Evolutionary conservation across 164 flowering plant genomes (phyloP).

Genomic region (Platanus orientalis): DNA sequence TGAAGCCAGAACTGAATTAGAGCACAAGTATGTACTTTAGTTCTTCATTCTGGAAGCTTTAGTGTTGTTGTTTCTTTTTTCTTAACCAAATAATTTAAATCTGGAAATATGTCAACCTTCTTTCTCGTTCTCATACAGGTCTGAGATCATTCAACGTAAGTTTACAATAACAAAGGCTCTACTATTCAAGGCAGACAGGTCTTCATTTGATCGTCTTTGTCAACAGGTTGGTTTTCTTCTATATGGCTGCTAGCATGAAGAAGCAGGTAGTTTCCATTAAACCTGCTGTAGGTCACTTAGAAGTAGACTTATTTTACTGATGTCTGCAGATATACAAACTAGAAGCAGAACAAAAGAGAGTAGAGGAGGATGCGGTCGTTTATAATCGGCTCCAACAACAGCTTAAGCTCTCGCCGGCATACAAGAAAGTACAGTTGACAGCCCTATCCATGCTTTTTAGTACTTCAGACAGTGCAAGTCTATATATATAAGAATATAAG

Average conservation of each 20-base stretch:
- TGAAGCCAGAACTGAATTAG: conserved; percentile 64
- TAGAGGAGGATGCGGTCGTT: conserved; percentile 78
- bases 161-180: conserved; percentile 70
- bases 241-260: not conserved
- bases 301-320: conserved; percentile 1
- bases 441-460: not conserved
- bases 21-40: conserved; percentile 54
- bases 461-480: not conserved
- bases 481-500: too few species aligned
- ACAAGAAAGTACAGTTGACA: conserved; percentile 60
- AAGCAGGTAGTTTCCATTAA: not conserved
- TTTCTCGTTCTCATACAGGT: conserved; percentile 33
- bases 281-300: not conserved
- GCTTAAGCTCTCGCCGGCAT: conserved; percentile 83
- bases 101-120: not conserved
- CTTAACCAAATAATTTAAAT: not conserved
- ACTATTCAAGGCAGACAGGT: conserved; percentile 67
- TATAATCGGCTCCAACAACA: conserved; percentile 84
- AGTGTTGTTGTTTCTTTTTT: not conserved
- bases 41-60: conserved; percentile 1
- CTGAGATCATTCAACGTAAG: conserved; percentile 61
- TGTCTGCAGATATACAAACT: conserved; percentile 61
- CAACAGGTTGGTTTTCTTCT: conserved; percentile 51
- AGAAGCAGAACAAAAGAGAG: conserved; percentile 74
- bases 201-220: conserved; percentile 71